Conservation (phyloP, 225 moss, liverwort and hornwort genomes). For the Antitrichia curtipendula region DNA sequence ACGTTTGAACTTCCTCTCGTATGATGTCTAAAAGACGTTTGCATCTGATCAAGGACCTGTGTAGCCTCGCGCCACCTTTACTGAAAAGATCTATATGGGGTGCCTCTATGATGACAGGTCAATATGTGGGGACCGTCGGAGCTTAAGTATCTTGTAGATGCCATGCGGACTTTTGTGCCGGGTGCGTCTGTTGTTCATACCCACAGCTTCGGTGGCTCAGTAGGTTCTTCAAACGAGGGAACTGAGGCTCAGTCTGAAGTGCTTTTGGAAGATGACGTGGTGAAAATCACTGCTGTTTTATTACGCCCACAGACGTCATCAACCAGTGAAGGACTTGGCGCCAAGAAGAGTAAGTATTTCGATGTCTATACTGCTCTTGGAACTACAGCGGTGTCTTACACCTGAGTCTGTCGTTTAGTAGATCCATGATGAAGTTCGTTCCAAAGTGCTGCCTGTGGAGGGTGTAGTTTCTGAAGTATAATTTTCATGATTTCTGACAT, state of each 20-base stretch:
- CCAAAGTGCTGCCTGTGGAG: not conserved
- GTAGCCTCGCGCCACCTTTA: not conserved
- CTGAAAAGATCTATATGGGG: not conserved
- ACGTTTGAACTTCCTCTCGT: not conserved
- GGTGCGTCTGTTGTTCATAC: slow-evolving; percentile 81
- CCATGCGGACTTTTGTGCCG: slow-evolving; percentile 98
- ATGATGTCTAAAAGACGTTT: not conserved
- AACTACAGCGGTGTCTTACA: not conserved
- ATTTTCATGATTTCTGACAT: not conserved
- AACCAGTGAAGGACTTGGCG: not conserved
- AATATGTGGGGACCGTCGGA: slow-evolving; percentile 96
- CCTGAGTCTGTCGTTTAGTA: not conserved
- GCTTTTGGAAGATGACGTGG: slow-evolving; percentile 83
- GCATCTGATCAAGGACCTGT: not conserved
- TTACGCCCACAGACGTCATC: slow-evolving; percentile 21
- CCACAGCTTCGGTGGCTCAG: slow-evolving; percentile 64
- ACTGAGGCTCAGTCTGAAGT: slow-evolving; percentile 18
- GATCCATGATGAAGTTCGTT: not conserved
- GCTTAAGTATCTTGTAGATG: slow-evolving; percentile 80
- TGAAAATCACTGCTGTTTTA: slow-evolving; percentile 76
- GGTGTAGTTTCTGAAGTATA: not conserved
- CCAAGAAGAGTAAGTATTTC: slow-evolving; percentile 15
- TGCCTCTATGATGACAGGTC: slow-evolving; percentile 37
- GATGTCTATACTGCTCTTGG: not conserved
- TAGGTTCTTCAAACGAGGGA: not conserved